Percentiles rank a stretch among this genome's conserved stretches.
Conservation (phyloP, 345 rosid genomes). For the Populus nigra region DNA sequence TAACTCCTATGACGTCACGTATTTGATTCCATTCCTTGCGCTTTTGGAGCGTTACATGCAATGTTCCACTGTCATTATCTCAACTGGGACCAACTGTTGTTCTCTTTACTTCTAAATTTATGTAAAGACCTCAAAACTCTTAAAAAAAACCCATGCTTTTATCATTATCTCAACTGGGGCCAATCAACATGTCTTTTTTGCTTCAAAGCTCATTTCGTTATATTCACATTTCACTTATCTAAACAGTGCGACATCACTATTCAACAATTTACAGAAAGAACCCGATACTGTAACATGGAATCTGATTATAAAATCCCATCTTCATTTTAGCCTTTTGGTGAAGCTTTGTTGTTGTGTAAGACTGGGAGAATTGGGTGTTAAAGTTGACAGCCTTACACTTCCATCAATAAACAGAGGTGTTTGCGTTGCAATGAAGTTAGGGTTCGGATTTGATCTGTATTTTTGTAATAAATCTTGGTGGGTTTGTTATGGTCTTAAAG, state of each 20-base stretch:
- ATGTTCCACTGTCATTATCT: no score
- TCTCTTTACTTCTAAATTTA: slow-evolving; percentile 13
- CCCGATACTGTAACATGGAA: slow-evolving; percentile 29
- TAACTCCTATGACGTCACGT: background rate
- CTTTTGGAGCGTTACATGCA: no score
- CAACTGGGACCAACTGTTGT: background rate
- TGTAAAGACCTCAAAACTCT: slow-evolving; percentile 14
- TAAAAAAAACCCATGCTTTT: slow-evolving; percentile 17
- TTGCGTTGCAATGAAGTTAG: slow-evolving; percentile 32
- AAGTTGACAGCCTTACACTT: slow-evolving; percentile 34
- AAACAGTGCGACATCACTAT: slow-evolving; percentile 13
- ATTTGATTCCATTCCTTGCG: background rate
- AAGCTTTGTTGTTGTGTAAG: slow-evolving; percentile 25
- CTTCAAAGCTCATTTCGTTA: slow-evolving; percentile 20
- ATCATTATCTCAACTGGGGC: slow-evolving; percentile 5
- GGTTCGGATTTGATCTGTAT: slow-evolving; percentile 34
- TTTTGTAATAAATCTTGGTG: slow-evolving; percentile 33
- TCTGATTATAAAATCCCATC: slow-evolving; percentile 22
- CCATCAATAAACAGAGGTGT: slow-evolving; percentile 32
- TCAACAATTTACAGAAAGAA: background rate
- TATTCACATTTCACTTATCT: slow-evolving; percentile 18
- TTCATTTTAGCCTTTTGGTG: slow-evolving; percentile 13
- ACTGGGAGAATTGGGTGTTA: slow-evolving; percentile 27
- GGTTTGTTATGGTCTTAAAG: slow-evolving; percentile 8
- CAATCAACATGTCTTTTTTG: background rate